These are phyloP conservation scores for Rhizophagus sp. DNA, from an alignment of 192 early-diverging fungal genomes.

Conservation along the genomic window DNA sequence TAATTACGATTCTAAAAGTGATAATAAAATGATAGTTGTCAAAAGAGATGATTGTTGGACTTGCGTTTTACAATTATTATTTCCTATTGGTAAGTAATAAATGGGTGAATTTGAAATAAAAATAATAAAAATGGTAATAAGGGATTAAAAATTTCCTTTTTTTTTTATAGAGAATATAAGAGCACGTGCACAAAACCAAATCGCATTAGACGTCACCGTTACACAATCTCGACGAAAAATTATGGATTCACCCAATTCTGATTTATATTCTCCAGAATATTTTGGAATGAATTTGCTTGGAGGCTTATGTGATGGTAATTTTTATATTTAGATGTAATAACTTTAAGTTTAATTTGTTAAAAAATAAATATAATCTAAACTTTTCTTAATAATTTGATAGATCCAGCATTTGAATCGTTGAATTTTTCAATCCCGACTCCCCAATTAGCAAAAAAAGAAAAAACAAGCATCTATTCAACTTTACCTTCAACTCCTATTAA, in stretches of 20 bases:
- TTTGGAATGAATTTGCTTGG: conserved; percentile 56
- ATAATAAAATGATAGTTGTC: conserved; percentile 39
- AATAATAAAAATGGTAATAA: no score
- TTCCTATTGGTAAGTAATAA: conserved; percentile 51
- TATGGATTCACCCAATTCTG: conserved; percentile 23
- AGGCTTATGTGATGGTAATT: conserved; percentile 50
- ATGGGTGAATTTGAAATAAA: no score
- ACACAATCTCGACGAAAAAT: conserved; percentile 35
- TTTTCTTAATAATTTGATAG: background rate
- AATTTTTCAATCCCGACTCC: conserved; percentile 29
- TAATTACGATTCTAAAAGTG: conserved; percentile 41
- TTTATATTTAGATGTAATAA: background rate
- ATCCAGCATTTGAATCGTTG: conserved; percentile 18
- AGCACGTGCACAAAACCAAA: conserved; percentile 38
- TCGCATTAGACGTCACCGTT: conserved; percentile 39
- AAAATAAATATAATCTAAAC: background rate
- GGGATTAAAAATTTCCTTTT: background rate
- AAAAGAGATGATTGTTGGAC: conserved; percentile 44
- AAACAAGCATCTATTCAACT: conserved; percentile 29
- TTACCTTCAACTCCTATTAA: conserved; percentile 35
- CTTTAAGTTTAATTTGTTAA: background rate
- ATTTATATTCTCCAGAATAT: conserved; percentile 51
- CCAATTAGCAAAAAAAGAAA: conserved; percentile 36
- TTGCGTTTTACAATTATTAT: conserved; percentile 49
- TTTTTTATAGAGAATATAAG: conserved; percentile 34